Base-by-base conservation (phyloP, 164 flowering plant species). In the Vitis labrusca region DNA sequence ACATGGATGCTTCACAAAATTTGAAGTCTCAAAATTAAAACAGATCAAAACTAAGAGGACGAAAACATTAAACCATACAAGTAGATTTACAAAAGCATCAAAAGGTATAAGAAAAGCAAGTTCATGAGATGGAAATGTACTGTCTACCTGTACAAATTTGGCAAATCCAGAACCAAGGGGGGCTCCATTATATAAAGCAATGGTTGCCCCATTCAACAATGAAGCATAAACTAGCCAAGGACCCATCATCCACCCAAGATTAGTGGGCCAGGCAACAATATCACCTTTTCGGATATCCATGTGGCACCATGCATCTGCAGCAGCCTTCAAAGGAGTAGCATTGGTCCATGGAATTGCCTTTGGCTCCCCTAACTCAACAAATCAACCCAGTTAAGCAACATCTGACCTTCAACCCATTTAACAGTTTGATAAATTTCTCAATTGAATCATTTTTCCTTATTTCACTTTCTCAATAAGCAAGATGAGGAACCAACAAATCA, bases 201-300 rank as follows among this genome's bases (percentile, higher is more conserved):
- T 87, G 59, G 96, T 82, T 68, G 99, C 98, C 37, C 96, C 91
- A 84, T 95, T 95, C 61, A 95, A 68, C 59, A 95, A 73, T 61
- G 96, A 79, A 54, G 98, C 98, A 84, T 90, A 95, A 70, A 95
- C 94, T 62, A 95, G 83, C 99, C 98, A 93, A 66, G 98, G 99
- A 56, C 99, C 99, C 98, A 93, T 95, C 97, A 93, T 95, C 99
- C 99, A 95, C 29, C 99, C 99, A 68, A 95, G 94, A 82, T 93
- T 95, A 52, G 99, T 90, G 10, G 99, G 99, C 99, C 99, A 95
- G 72, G 89, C 83, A 78, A 93, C 89, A 76, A 88, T 72, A 73
- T 93, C 97, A 58, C 97, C 97, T 76, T 78, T 85, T 27, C 66
- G 92, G 68, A 95, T 82, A 83, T 91, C 99, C 97, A 93, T 80